phyloP scores from a whole-genome alignment of 139 green algal genomes.

The Volvox africanus region DNA sequence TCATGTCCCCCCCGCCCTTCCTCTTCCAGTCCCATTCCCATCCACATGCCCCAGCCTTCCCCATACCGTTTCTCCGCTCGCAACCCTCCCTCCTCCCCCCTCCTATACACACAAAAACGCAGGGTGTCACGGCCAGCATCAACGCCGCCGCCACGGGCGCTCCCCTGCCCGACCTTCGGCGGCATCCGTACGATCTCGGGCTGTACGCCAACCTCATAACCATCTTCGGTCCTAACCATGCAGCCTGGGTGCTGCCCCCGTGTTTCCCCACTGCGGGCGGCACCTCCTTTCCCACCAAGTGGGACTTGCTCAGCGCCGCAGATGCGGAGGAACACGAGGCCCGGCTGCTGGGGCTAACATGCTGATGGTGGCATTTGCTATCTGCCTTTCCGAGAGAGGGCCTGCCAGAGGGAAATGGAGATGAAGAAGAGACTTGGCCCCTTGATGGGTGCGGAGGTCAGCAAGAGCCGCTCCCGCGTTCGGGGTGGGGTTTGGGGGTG shows the following conservation, averaged over 20 bases:
- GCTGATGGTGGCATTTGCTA: too few relatives aligned
- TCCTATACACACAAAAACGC: neutral
- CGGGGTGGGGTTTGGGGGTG: too few relatives aligned
- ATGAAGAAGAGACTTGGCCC: too few relatives aligned
- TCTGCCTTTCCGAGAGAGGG: too few relatives aligned
- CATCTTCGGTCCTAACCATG: conserved; percentile 35
- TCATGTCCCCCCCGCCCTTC: too few relatives aligned
- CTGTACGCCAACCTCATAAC: conserved; percentile 48
- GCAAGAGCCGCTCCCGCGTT: too few relatives aligned
- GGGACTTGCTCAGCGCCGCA: neutral
- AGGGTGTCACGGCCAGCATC: conserved; percentile 51
- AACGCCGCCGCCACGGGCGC: conserved; percentile 8
- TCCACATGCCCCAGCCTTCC: neutral
- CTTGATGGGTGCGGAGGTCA: too few relatives aligned
- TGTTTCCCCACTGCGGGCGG: neutral
- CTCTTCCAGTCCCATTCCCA: neutral
- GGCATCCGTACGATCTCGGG: conserved; percentile 57
- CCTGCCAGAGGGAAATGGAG: too few relatives aligned
- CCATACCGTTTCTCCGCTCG: neutral
- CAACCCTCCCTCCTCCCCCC: neutral
- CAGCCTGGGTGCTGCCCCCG: conserved; percentile 21
- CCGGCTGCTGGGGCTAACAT: neutral
- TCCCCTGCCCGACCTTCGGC: neutral
- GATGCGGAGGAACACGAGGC: conserved; percentile 10
- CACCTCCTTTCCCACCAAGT: conserved; percentile 41